phyloP scores from a whole-genome alignment of 2,329 filamentous ascomycete genomes.

The Pseudocercospora ulei region DNA sequence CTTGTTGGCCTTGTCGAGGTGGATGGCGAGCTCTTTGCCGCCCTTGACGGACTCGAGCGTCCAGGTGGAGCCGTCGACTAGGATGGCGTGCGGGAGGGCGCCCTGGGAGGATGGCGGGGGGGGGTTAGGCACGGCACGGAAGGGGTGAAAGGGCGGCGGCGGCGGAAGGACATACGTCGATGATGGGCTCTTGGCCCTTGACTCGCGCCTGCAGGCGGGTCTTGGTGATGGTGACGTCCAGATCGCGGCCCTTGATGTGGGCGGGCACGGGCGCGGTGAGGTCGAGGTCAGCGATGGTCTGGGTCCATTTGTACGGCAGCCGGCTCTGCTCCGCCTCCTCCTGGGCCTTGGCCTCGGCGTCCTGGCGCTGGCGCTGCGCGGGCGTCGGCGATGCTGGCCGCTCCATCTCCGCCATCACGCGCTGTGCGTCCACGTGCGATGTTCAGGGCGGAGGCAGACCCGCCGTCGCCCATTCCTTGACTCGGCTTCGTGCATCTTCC shows the following conservation, averaged over 20 bases:
- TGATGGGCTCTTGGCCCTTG: constrained; percentile 78
- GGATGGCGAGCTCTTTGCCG: constrained; percentile 68
- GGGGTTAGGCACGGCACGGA: not conserved
- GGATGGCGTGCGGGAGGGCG: constrained; percentile 68
- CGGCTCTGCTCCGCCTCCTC: constrained; percentile 80
- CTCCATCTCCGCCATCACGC: constrained; percentile 25
- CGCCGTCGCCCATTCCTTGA: no score
- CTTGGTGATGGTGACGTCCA: constrained; percentile 75
- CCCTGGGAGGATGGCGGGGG: constrained; percentile 49
- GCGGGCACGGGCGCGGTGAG: constrained; percentile 66
- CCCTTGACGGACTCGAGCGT: constrained; percentile 63
- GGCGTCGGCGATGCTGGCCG: constrained; percentile 42
- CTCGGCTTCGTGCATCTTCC: no score
- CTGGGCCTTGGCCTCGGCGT: constrained; percentile 54
- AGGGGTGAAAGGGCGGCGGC: not conserved
- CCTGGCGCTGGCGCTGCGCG: constrained; percentile 47
- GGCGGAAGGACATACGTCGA: constrained; percentile 50
- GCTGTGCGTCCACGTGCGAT: constrained; percentile 3
- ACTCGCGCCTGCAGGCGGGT: constrained; percentile 66
- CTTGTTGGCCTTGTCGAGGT: constrained; percentile 93
- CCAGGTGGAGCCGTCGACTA: constrained; percentile 86
- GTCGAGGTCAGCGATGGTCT: constrained; percentile 82
- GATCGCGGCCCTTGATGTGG: constrained; percentile 73
- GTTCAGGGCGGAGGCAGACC: constrained; percentile 4
- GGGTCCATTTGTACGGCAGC: constrained; percentile 94